Percentiles rank a stretch among this genome's conserved stretches.
phyloP scores from a whole-genome alignment of 2,329 filamentous ascomycete genomes.

The Aspergillus sojae region DNA sequence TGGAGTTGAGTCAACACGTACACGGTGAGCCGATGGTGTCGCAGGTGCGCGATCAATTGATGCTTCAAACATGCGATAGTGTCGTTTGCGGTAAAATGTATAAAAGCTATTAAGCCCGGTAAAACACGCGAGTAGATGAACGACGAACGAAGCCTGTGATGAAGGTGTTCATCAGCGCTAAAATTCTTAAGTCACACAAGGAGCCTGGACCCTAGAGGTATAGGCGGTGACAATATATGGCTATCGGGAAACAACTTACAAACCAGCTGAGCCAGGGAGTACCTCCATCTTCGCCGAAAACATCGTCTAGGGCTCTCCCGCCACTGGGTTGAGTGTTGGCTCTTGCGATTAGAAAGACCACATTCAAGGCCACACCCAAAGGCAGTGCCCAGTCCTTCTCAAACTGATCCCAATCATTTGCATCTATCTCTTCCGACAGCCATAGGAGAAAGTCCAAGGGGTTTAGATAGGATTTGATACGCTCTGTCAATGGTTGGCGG shows the following conservation, averaged over 20 bases:
- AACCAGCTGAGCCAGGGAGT: constrained; percentile 71
- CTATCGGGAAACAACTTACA: constrained; percentile 47
- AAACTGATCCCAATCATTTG: constrained; percentile 83
- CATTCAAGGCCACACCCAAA: constrained; percentile 74
- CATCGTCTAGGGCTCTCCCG: constrained; percentile 68
- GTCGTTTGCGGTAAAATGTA: constrained; percentile 77
- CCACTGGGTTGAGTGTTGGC: constrained; percentile 67
- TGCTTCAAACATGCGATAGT: constrained; percentile 89
- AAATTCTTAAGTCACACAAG: background rate
- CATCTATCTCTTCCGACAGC: constrained; percentile 90
- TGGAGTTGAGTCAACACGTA: constrained; percentile 84
- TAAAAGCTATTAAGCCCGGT: constrained; percentile 79
- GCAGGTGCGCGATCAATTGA: constrained; percentile 73
- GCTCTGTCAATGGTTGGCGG: constrained; percentile 75
- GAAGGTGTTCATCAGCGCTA: constrained; percentile 6
- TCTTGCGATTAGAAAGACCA: constrained; percentile 78
- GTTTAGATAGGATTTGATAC: constrained; percentile 78
- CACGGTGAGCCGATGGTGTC: constrained; percentile 85
- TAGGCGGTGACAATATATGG: background rate
- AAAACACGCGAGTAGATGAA: constrained; percentile 68
- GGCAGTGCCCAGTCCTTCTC: constrained; percentile 73
- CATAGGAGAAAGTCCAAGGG: constrained; percentile 88
- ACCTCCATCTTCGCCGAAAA: constrained; percentile 72
- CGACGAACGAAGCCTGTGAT: constrained; percentile 66
- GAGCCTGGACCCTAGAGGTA: background rate